Evolutionary conservation across 2,329 filamentous ascomycete genomes (phyloP), one percentile per base, ranked within the genome.

Genomic region (Apiospora malaysiana): DNA sequence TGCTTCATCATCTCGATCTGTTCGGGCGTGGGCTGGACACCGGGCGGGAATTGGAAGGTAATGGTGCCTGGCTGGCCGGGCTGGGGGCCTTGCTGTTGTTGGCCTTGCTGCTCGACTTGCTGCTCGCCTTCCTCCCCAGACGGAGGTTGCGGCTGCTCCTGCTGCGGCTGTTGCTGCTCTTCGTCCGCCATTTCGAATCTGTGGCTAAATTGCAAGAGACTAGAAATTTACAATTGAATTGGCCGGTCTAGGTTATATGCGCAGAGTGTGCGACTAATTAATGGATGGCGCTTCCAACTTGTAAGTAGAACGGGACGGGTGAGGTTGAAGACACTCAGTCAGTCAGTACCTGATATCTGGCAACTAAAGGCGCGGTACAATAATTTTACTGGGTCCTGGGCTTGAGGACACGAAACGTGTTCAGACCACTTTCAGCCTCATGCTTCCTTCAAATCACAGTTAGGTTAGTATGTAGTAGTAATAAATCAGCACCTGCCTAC

Each of bases 1-100:
- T 91, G 89, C 81, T 97, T 93, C 87, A 98, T 96, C 70, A 88
- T 87, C 70, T 90, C 89, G 74, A 97, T 93, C 84, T 98, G 94
- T 83, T 97, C 92, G 67, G 93, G 94, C 25, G 91, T 90, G 45
- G 94, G 94, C 80, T 83, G 85, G 69, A 80, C 81, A 46, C 69
- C 77, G 73, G 76, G 77, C 69, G 75, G 78, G 71, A 74, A 77
- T 65, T 75, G 76, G 71, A 79, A 77, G 21, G 80, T 81, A 75
- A 83, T 80, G 5, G 49, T 63, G 8, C 68, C 68, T 25, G 49
- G 68, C 14, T 63, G 68, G 8, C 45, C 40, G 37, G 49, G 68
- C 9, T 69, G 68, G 25, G 67, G 67, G 27, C 46, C 45, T 69
- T 69, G 68, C 21, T 68, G 67, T 37, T 68, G 67, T 8, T 49